Evolutionary conservation across 768 basidiomycete genomes (phyloP), one percentile per base, ranked within the genome.

Genomic region (Cyclocybe aegerita): DNA sequence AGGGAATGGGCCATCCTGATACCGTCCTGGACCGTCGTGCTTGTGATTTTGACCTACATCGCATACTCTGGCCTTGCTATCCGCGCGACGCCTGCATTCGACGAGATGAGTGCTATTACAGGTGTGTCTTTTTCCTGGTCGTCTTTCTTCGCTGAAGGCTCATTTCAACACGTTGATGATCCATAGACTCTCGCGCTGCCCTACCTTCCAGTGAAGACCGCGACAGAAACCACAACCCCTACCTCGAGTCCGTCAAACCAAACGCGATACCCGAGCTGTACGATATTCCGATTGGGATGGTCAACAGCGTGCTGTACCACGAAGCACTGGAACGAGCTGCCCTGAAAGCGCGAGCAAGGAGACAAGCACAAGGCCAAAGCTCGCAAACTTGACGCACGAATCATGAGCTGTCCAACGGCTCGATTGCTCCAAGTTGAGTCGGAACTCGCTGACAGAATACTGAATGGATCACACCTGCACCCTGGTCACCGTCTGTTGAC

Each of bases 1-100:
- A 93, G 92, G 14, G 90, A 94, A 74, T 94, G 93, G 92, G 80
- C 90, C 23, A 59, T 94, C 23, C 79, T 93, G 14, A 60, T 93
- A 12, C 93, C 93, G 23, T 80, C 93, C 4, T 94, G 86, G 71
- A 78, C 86, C 9, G 71, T 90, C 46, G 70, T 93, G 43, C 55
- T 85, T 8, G 79, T 84, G 46, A 77, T 93, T 46, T 76, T 88
- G 52, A 86, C 90, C 5, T 94, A 93, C 65, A 77, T 83, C 60
- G 73, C 78, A 5, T 93, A 94, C 63, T 85, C 86, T 57, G 79
- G 88, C 6, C 72, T 94, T 55, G 89, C 90, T 2, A 67, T 93
- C 10, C 76, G 79, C 37, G 75, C 74, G 9, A 90, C 90, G 9
- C 92, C 92, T 3, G 57, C 78, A 7, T 86, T 93, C 54, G 73